A percentile compares a stretch with the other conserved stretches of the same genome.
These are phyloP conservation scores for Primulina tabacum DNA, from an alignment of 257 asterid species.

Conservation along the genomic window DNA sequence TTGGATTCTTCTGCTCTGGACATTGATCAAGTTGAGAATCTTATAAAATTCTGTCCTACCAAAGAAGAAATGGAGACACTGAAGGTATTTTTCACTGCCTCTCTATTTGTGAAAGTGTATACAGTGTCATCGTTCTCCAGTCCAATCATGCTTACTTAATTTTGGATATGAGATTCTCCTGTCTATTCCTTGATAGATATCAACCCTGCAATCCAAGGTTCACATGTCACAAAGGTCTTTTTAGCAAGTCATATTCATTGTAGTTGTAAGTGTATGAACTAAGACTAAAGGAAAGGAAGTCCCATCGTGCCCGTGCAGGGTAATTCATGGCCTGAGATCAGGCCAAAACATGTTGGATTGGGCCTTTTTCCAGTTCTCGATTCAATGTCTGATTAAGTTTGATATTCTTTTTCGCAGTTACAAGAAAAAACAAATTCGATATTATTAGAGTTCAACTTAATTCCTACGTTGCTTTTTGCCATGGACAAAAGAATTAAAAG, in stretches of 20 bases:
- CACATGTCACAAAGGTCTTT: not conserved
- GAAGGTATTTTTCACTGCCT: constrained; percentile 46
- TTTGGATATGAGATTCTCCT: constrained; percentile 13
- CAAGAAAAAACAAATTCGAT: not conserved
- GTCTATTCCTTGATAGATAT: constrained; percentile 9
- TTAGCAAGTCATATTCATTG: not conserved
- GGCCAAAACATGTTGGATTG: constrained; percentile 5
- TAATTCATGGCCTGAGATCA: not conserved
- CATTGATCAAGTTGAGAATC: constrained; percentile 99
- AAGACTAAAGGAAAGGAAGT: not conserved
- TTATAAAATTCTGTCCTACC: constrained; percentile 92
- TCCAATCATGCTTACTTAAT: constrained; percentile 13
- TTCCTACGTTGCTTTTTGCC: not conserved
- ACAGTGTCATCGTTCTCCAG: constrained; percentile 2
- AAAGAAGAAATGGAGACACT: constrained; percentile 98
- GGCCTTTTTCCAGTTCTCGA: constrained; percentile 11
- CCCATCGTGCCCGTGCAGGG: not conserved
- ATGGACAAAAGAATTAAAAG: not conserved
- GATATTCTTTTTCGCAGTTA: not conserved
- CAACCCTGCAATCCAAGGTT: not conserved
- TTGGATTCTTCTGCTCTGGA: constrained; percentile 88
- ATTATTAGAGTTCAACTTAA: not conserved
- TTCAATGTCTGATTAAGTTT: not conserved
- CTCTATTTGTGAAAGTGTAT: constrained; percentile 9
- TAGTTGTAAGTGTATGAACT: constrained; percentile 1